Evolutionary conservation across 139 green algal genomes (phyloP), one percentile per base, ranked within the genome.

Genomic region (Chlamydomonas sphaeroides): DNA sequence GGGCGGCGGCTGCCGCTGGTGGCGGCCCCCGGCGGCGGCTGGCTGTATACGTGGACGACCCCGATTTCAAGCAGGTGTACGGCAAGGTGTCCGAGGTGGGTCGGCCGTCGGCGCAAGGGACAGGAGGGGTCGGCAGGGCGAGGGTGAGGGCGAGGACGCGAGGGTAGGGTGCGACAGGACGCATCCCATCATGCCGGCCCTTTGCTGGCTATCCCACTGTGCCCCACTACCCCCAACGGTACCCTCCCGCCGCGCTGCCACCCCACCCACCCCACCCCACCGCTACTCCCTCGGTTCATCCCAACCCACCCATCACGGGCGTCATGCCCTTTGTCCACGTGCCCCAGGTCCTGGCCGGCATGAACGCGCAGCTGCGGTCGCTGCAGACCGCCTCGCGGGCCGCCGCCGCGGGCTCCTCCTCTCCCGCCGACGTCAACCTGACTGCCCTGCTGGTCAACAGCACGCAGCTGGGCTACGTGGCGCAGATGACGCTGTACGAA

Each of bases 401-500:
- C 17, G 75, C 75, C 15, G 32, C 61, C n/a, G 18, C 63, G 26
- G 1, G 20, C 20, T 4, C 33, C 25, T 26, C 73, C 10, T 30
- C 5, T 5, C 7, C 25, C 32, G 42, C 33, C 14, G 14, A 0
- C 6, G 42, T 39, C 76, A 83, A 83, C 76, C 42, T 74, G 28
- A 83, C 76, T 10, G 62, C 62, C 7, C 62, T 73, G 76, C 17
- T 83, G 62, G 5, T 74, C 32, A 83, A 56, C 30, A 45, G 45
- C n/a, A 41, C 76, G 25, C 56, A 66, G 62, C 62, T 83, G 62
- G 76, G 62, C 6, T 73, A 56, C 26, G 76, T 83, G 76, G n/a
- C 56, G 74, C 74, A 80, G 57, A 21, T 35, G 4, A 33, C 23
- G 8, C 42, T 80, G 26, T 80, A 80, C 57, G 62, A 18, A 1